These are phyloP conservation scores for Fusarium penzigii DNA, from an alignment of 2,329 filamentous ascomycete genomes.

Conservation along the genomic window DNA sequence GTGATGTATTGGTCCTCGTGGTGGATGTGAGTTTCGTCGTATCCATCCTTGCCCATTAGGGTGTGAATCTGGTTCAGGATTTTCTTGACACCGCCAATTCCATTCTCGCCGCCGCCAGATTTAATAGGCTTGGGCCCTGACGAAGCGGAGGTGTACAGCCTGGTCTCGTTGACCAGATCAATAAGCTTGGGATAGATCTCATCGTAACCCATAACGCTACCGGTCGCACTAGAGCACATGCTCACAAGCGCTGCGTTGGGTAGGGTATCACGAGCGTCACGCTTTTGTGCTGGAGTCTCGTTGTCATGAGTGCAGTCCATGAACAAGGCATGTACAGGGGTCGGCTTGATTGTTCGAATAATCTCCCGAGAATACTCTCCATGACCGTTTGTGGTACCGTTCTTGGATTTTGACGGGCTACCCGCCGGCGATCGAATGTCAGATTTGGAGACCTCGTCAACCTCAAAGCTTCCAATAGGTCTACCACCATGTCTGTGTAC, in stretches of 20 bases:
- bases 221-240: slow-evolving; percentile 93
- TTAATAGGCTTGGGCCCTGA: slow-evolving; percentile 62
- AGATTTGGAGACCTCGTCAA: slow-evolving; percentile 77
- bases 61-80: slow-evolving; percentile 93
- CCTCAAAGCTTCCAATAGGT: slow-evolving; percentile 94
- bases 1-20: slow-evolving; percentile 97
- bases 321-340: slow-evolving; percentile 88
- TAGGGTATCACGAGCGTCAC: slow-evolving; percentile 89
- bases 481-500: slow-evolving; percentile 92
- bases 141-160: slow-evolving; percentile 77
- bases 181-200: slow-evolving; percentile 92
- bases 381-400: slow-evolving; percentile 27
- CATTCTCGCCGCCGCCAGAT: slow-evolving; percentile 70
- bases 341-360: slow-evolving; percentile 80
- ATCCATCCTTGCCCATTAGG: slow-evolving; percentile 92
- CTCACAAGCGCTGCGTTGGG: slow-evolving; percentile 91
- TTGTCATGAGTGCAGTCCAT: slow-evolving; percentile 99
- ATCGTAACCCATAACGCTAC: slow-evolving; percentile 97
- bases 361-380: slow-evolving; percentile 56
- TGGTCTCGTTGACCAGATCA: slow-evolving; percentile 88
- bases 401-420: slow-evolving; percentile 32
- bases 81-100: slow-evolving; percentile 89
- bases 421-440: slow-evolving; percentile 43
- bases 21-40: slow-evolving; percentile 94
- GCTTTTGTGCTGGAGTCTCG: slow-evolving; percentile 91